phyloP scores from a whole-genome alignment of 2,329 filamentous ascomycete genomes.

The Keithomyces neogunnii region DNA sequence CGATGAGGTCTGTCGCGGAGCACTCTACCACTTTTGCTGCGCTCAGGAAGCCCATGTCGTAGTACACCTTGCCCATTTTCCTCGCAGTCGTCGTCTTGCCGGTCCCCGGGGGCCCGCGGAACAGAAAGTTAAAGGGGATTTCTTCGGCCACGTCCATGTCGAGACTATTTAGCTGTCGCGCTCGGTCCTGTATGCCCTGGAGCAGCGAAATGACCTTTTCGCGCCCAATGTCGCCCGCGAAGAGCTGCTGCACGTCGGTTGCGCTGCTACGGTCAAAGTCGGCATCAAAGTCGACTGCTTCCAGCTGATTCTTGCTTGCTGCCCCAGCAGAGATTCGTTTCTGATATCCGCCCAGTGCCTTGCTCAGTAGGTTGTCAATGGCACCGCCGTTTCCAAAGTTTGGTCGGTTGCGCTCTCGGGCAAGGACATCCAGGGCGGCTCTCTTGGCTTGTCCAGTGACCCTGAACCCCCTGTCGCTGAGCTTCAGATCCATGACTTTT shows the following conservation, averaged over 20 bases:
- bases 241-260: constrained; percentile 43
- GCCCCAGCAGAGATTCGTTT: constrained; percentile 14
- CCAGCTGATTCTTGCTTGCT: constrained; percentile 53
- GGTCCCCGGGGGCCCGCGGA: constrained; percentile 57
- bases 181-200: constrained; percentile 44
- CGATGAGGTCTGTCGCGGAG: constrained; percentile 62
- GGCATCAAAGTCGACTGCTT: constrained; percentile 68
- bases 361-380: constrained; percentile 56
- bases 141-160: constrained; percentile 22
- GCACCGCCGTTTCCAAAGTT: constrained; percentile 72
- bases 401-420: constrained; percentile 50
- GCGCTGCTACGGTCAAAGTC: constrained; percentile 39
- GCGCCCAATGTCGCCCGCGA: constrained; percentile 50
- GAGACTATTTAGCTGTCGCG: constrained; percentile 14
- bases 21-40: constrained; percentile 52
- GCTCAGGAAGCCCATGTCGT: constrained; percentile 62
- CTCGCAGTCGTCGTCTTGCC: constrained; percentile 65
- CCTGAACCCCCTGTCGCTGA: constrained; percentile 45
- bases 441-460: constrained; percentile 42
- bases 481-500: constrained; percentile 53
- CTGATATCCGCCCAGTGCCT: constrained; percentile 39
- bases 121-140: constrained; percentile 61
- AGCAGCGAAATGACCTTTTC: constrained; percentile 45
- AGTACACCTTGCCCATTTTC: constrained; percentile 70
- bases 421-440: constrained; percentile 52